These are phyloP conservation scores for Orbilia javanica DNA, from an alignment of 2,329 filamentous ascomycete species.

Conservation along the genomic window DNA sequence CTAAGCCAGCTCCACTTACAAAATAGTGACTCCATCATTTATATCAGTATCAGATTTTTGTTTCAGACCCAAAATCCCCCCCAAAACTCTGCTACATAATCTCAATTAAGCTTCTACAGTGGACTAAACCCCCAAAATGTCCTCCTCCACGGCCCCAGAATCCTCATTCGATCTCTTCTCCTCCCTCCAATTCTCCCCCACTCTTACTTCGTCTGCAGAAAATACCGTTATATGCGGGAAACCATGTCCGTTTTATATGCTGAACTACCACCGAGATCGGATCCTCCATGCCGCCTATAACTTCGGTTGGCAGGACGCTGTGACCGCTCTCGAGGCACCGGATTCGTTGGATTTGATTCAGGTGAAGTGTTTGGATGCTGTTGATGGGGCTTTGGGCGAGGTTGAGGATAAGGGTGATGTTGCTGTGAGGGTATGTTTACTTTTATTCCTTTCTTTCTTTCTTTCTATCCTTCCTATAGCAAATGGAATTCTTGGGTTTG, in stretches of 20 bases:
- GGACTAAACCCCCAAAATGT: no score
- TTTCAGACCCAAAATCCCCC: no score
- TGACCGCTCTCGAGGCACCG: constrained; percentile 69
- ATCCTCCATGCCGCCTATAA: constrained; percentile 75
- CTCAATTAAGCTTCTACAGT: no score
- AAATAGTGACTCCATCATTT: no score
- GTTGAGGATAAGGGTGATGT: constrained; percentile 1
- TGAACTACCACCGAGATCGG: constrained; percentile 81
- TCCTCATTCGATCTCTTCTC: constrained; percentile 74
- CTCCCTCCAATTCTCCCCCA: constrained; percentile 77
- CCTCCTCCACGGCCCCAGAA: no score
- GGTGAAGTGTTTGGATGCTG: constrained; percentile 11
- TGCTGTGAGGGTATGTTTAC: constrained; percentile 22
- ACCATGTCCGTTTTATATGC: constrained; percentile 80
- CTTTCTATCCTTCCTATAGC: no score
- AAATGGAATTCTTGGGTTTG: no score
- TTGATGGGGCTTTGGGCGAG: background rate
- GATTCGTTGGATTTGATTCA: constrained; percentile 65
- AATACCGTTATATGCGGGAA: constrained; percentile 61
- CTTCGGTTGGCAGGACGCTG: constrained; percentile 71
- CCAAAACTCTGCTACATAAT: no score
- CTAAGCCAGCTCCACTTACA: no score
- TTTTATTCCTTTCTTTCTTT: background rate
- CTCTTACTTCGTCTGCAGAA: constrained; percentile 66
- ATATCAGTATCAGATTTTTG: no score